Percentiles rank a stretch among this genome's conserved stretches.
Conservation (phyloP, 75 land plant genomes). For the Gnetum montanum region DNA sequence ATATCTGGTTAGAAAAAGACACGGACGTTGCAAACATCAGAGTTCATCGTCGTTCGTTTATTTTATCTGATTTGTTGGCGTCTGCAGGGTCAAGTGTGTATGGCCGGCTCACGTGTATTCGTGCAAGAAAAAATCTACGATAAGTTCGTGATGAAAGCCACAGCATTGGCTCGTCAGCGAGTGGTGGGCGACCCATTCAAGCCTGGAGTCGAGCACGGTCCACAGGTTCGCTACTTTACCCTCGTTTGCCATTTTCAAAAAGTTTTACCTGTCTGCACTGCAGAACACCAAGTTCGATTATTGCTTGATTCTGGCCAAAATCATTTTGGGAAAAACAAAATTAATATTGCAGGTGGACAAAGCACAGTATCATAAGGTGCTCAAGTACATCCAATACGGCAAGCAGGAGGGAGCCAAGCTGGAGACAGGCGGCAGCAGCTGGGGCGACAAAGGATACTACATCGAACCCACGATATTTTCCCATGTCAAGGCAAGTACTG, state of each 20-base stretch:
- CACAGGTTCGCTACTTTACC: slow-evolving; percentile 16
- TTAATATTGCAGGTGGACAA: slow-evolving; percentile 42
- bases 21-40: no score
- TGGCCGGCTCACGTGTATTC: slow-evolving; percentile 20
- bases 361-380: slow-evolving; percentile 61
- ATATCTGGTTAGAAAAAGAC: no score
- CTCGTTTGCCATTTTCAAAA: no score
- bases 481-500: slow-evolving; percentile 62
- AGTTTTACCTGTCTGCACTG: no score
- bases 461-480: slow-evolving; percentile 87
- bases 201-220: slow-evolving; percentile 21
- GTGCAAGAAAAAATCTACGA: slow-evolving; percentile 22
- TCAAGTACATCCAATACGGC: slow-evolving; percentile 67
- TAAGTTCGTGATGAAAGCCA: slow-evolving; percentile 12
- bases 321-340: no score
- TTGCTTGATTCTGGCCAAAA: no score
- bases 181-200: slow-evolving; percentile 21
- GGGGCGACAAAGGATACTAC: slow-evolving; percentile 62
- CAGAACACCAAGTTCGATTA: no score
- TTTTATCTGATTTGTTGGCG: no score
- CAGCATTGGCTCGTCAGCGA: slow-evolving; percentile 4
- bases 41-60: no score
- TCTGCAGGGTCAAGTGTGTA: slow-evolving; percentile 21
- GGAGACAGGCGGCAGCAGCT: slow-evolving; percentile 58
- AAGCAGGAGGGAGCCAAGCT: slow-evolving; percentile 71